These are phyloP conservation scores for Leccinellum rugosiceps DNA, from an alignment of 768 basidiomycete genomes.

Conservation along the genomic window DNA sequence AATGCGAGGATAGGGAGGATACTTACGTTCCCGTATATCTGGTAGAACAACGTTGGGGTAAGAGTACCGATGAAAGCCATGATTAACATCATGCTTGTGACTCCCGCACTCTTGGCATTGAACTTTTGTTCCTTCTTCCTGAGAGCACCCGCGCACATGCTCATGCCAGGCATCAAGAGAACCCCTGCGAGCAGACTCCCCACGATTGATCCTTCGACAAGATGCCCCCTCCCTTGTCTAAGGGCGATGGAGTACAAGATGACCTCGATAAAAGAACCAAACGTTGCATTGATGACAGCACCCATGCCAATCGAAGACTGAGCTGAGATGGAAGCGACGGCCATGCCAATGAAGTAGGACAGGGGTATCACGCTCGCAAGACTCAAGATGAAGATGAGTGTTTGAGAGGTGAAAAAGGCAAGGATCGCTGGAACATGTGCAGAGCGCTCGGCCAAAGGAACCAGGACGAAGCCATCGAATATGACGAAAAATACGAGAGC, in stretches of 20 bases:
- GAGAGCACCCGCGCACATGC: conserved; percentile 91
- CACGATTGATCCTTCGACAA: conserved; percentile 96
- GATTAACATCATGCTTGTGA: conserved; percentile 99
- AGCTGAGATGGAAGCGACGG: conserved; percentile 97
- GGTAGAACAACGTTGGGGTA: conserved; percentile 95
- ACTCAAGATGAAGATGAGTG: conserved; percentile 78
- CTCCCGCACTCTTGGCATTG: conserved; percentile 98
- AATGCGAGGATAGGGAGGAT: neutral
- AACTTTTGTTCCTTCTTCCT: conserved; percentile 94
- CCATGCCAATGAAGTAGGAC: conserved; percentile 99
- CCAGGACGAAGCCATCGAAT: conserved; percentile 83
- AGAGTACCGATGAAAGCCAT: conserved; percentile 99
- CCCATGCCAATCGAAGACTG: conserved; percentile 99
- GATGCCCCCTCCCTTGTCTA: conserved; percentile 84
- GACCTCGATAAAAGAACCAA: conserved; percentile 98
- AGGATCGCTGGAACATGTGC: conserved; percentile 66
- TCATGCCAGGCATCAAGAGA: conserved; percentile 92
- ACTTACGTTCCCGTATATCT: conserved; percentile 94
- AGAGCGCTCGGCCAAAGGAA: conserved; percentile 63
- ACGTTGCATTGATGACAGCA: conserved; percentile 98
- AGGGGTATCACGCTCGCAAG: conserved; percentile 93
- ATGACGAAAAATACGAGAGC: conserved; percentile 95
- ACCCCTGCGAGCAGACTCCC: conserved; percentile 95
- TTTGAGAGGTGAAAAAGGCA: conserved; percentile 64
- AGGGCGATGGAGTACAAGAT: conserved; percentile 89